A percentile compares a stretch with the other conserved stretches of the same genome.
phyloP scores from a whole-genome alignment of 768 basidiomycete genomes.

The Mycena galericulata region DNA sequence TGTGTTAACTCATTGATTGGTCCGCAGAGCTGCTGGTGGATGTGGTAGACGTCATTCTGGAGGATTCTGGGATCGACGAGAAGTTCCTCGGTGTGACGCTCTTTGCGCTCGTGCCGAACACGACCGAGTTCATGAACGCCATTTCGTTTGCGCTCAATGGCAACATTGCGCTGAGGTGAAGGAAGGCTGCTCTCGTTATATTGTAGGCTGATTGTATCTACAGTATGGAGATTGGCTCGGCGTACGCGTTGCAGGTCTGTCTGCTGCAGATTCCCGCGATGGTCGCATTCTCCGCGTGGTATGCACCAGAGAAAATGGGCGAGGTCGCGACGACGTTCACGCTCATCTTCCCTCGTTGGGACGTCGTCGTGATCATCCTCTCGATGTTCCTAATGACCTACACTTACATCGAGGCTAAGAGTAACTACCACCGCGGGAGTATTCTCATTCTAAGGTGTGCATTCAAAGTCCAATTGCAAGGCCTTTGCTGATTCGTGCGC shows the following conservation, averaged over 20 bases:
- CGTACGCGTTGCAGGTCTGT: constrained; percentile 98
- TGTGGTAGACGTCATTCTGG: constrained; percentile 93
- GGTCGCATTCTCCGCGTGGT: constrained; percentile 98
- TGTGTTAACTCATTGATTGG: background rate
- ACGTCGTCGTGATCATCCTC: constrained; percentile 93
- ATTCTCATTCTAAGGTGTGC: constrained; percentile 91
- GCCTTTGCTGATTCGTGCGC: constrained; percentile 20
- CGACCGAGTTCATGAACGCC: constrained; percentile 99
- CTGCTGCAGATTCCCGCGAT: constrained; percentile 97
- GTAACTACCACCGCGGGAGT: constrained; percentile 97
- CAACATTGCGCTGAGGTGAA: constrained; percentile 96
- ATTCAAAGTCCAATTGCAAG: background rate
- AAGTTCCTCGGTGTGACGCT: constrained; percentile 97
- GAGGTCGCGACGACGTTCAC: constrained; percentile 92
- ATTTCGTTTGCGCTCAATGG: constrained; percentile 97
- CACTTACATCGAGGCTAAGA: constrained; percentile 98
- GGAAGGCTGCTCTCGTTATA: too few species aligned
- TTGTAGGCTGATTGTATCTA: too few species aligned
- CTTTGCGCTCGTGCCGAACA: constrained; percentile 98
- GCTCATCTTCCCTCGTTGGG: constrained; percentile 99
- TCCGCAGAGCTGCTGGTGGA: constrained; percentile 90
- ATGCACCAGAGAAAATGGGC: constrained; percentile 88
- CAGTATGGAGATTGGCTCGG: constrained; percentile 99
- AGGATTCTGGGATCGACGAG: constrained; percentile 93
- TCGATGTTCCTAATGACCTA: constrained; percentile 99